Base-by-base conservation (phyloP, 441 rosid genomes). In the Adansonia gregorii region DNA sequence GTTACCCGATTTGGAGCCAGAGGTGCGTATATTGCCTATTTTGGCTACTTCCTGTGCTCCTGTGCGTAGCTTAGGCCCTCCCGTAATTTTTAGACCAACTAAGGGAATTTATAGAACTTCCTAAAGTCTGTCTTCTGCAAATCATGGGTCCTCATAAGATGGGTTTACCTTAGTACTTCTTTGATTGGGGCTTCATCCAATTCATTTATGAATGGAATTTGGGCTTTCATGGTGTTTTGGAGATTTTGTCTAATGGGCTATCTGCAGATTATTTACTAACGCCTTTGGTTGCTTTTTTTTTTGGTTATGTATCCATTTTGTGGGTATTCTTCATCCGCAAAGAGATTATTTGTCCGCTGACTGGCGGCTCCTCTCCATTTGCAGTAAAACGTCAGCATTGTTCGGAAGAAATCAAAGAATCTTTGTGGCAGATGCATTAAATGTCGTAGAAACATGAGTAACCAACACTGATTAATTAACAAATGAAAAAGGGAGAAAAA, bases 1-100 rank as follows among this genome's bases (percentile, higher is more conserved):
- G 84, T 75, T 92, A 63, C 97, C 97, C 0, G 94, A 90, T 78
- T 56, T 93, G 17, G 88, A 89, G 94, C 35, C 35, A 27, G 35
- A 27, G 35, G 35, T 27, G 2, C 35, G 97, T 92, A 39, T 68
- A 49, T 0, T 49, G 59, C 19, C 17, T 14, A 22, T 24, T 8
- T 19, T 46, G 4, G 72, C 49, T 66, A 14, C 45, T 15, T n/a
- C 35, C 35, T 27, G 35, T 27, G 2, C 35, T 27, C 2, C 35
- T 27, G 35, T 27, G 35, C 35, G 35, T 27, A 27, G 35, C 35
- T 27, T 27, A 27, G 2, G 35, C 35, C 35, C 35, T 27, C 35
- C 35, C 35, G 35, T 27, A 3, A 27, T 27, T 27, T 27, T 27
- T 27, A 27, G 35, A 3, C 35, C 35, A 27, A 27, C 2, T 27